Evolutionary conservation across 176 grass and related monocot genomes (phyloP), one percentile per base, ranked within the genome.

Genomic region (Miscanthus lutarioriparius): DNA sequence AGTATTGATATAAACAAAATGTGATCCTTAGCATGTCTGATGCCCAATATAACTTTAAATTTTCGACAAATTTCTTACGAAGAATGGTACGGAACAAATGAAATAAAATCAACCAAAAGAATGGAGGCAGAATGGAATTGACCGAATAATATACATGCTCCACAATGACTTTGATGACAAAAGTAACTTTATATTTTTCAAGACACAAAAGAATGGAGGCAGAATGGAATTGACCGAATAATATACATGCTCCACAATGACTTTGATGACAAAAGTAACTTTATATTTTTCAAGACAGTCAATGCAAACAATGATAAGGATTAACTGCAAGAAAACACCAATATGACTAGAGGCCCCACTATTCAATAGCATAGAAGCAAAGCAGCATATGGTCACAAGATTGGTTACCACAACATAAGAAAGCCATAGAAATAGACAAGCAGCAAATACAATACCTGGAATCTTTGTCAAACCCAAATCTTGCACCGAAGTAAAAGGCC

Each of bases 401-500:
- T 58, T 75, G 17, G 14, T 10, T 41, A 30, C 20, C 79, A 0
- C 14, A 44, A 56, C 17, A 84, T 28, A 41, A 28, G 36, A 80
- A 7, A 84, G 68, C 5, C 1, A 38, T 1, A 81, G 22, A 20
- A 76, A 65, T 37, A 37, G 7, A 82, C 3, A 20, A 75, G 30
- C 17, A 81, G 76, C 25, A 75, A 86, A 64, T 53, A 17, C 64
- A 85, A 62, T 91, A 97, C 95, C 95, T 97, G 41, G 89, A 82
- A 53, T 97, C 95, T 86, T 92, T 97, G 39, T 90, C 92, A 84
- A 97, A 97, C n/a, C 95, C 95, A 45, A 97, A 97, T 64, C 95
- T 91, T 20, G 95, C 95, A 59, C 95, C 95, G 61, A 97, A 97
- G 79, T 97, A 97, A 79, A 92, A 97, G 38, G 92, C 74, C 67